Percentiles rank a stretch among this genome's conserved stretches.
Evolutionary conservation across 176 grass and related monocot species (phyloP).

Genomic region (Areca catechu): DNA sequence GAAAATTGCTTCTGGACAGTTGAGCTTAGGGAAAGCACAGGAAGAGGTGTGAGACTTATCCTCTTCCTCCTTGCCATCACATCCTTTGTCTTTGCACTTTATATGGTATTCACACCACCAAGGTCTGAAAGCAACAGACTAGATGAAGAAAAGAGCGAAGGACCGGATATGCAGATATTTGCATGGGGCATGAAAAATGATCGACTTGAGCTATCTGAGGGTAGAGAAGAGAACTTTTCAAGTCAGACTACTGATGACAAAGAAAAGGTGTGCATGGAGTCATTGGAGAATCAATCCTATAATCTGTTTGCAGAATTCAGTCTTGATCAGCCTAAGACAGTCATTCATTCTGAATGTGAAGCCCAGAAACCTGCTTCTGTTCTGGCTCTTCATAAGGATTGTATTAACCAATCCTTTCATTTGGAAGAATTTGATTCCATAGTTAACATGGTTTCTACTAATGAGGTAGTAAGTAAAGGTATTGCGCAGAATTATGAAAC

Average conservation of each 20-base stretch:
- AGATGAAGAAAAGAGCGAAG: too few species aligned
- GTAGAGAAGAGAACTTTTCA: not conserved
- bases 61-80: not conserved
- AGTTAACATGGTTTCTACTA: too few species aligned
- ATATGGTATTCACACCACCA: not conserved
- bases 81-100: slow-evolving; percentile 1
- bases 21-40: too few species aligned
- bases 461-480: not conserved
- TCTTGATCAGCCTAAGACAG: not conserved
- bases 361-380: too few species aligned
- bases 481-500: slow-evolving; percentile 24
- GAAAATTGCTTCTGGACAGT: too few species aligned
- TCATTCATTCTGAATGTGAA: not conserved
- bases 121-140: not conserved
- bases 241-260: not conserved
- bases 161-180: not conserved
- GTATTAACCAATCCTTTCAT: too few species aligned
- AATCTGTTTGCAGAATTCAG: not conserved
- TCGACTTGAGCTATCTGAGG: not conserved
- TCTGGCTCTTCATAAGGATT: too few species aligned
- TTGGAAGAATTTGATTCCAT: too few species aligned
- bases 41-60: too few species aligned
- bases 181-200: not conserved
- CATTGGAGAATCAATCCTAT: not conserved
- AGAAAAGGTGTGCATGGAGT: too few species aligned